Evolutionary conservation across 2,329 filamentous ascomycete species (phyloP).

Genomic region (Tolypocladium amazonense): DNA sequence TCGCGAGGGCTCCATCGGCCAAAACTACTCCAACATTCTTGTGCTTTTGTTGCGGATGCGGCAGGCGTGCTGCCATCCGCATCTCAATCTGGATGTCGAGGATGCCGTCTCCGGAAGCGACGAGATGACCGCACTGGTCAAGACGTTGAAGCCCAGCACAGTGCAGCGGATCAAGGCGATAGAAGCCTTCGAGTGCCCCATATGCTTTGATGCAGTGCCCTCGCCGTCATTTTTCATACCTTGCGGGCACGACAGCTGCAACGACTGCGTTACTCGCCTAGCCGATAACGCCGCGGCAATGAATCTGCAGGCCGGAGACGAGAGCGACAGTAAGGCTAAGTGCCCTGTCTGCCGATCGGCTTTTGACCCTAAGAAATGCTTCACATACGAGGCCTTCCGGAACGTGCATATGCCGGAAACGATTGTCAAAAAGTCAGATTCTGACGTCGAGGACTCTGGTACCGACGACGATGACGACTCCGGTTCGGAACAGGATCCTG

Average conservation of each 20-base stretch:
- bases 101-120: slow-evolving; percentile 21
- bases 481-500: neutral
- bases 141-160: slow-evolving; percentile 46
- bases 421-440: slow-evolving; percentile 21
- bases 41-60: slow-evolving; percentile 73
- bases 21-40: slow-evolving; percentile 65
- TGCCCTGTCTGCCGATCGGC: slow-evolving; percentile 68
- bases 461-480: slow-evolving; percentile 2
- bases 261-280: slow-evolving; percentile 64
- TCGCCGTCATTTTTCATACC: slow-evolving; percentile 73
- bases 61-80: slow-evolving; percentile 47
- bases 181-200: slow-evolving; percentile 65
- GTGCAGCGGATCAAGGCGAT: slow-evolving; percentile 51
- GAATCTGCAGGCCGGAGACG: slow-evolving; percentile 48
- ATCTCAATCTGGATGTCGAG: slow-evolving; percentile 22
- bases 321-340: slow-evolving; percentile 42
- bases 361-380: slow-evolving; percentile 58
- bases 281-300: slow-evolving; percentile 46
- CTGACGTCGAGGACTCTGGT: slow-evolving; percentile 21
- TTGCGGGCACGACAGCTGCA: slow-evolving; percentile 73
- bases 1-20: slow-evolving; percentile 54
- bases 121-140: slow-evolving; percentile 52
- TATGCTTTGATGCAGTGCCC: slow-evolving; percentile 66
- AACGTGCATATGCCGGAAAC: slow-evolving; percentile 56
- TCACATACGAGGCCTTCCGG: slow-evolving; percentile 64